These are phyloP conservation scores for Dictyostelium firmibasis DNA, from an alignment of 78 protist species.

Conservation along the genomic window DNA sequence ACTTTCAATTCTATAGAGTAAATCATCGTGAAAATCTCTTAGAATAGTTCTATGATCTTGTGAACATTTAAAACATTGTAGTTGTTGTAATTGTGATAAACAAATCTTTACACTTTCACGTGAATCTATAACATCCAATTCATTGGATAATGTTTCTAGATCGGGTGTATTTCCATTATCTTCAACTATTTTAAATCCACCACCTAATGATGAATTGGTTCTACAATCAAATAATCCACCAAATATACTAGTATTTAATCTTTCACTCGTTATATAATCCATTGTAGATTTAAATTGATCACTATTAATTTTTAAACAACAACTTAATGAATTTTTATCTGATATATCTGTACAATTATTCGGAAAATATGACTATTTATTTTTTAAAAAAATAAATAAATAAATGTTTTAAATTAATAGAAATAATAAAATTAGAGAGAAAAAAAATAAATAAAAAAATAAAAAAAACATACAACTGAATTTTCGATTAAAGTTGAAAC, in stretches of 20 bases:
- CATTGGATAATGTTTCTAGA: background rate
- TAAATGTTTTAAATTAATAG: background rate
- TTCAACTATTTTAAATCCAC: background rate
- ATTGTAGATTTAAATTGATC: background rate
- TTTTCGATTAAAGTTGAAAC: background rate
- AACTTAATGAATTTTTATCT: background rate
- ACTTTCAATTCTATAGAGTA: background rate
- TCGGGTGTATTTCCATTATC: conserved; percentile 15
- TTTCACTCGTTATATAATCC: background rate
- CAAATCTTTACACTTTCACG: conserved; percentile 26
- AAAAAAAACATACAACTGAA: background rate
- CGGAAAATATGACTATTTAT: background rate
- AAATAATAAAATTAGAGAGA: no score
- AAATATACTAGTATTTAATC: background rate
- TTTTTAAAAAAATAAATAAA: background rate
- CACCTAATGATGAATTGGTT: background rate
- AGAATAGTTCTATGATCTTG: conserved; percentile 26
- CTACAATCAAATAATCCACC: background rate
- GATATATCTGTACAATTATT: background rate
- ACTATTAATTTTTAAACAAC: background rate
- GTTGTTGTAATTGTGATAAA: background rate
- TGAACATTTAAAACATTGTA: conserved; percentile 48
- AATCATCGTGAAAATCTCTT: background rate
- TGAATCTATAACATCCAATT: conserved; percentile 8
- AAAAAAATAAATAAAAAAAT: no score